Percentiles rank a stretch among this genome's conserved stretches.
These are phyloP conservation scores for Sanghuangporus sanghuang DNA, from an alignment of 1,284 basidiomycete genomes.

Conservation along the genomic window DNA sequence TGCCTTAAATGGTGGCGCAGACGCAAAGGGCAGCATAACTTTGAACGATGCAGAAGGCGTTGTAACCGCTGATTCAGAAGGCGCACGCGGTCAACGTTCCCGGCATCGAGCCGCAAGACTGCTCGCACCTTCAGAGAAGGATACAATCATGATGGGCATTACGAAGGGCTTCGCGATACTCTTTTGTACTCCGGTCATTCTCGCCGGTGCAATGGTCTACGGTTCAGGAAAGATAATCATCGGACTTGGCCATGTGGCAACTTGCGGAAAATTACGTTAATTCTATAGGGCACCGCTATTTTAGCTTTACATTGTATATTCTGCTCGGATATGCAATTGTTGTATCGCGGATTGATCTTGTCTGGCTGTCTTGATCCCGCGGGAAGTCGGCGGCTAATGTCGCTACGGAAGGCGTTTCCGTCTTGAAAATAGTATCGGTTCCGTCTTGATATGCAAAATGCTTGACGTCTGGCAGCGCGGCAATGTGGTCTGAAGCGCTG, in stretches of 20 bases:
- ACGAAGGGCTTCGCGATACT: constrained; percentile 3
- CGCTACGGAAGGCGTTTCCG: too few relatives aligned
- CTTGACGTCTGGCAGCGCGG: not conserved
- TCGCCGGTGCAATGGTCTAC: constrained; percentile 5
- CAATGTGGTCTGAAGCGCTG: too few relatives aligned
- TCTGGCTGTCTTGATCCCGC: too few relatives aligned
- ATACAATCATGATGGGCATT: constrained; percentile 3
- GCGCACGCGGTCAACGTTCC: not conserved
- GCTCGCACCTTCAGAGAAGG: not conserved
- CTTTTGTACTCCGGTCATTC: not conserved
- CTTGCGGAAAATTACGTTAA: not conserved
- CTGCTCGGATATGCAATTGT: too few relatives aligned
- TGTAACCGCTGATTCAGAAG: not conserved
- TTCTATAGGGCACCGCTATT: too few relatives aligned
- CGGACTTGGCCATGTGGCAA: not conserved
- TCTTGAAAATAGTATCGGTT: too few relatives aligned
- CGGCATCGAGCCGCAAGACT: not conserved
- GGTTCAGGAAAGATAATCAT: constrained; percentile 1
- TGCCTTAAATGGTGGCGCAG: not conserved
- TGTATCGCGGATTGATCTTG: too few relatives aligned
- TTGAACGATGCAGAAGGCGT: not conserved
- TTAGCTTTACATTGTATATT: too few relatives aligned
- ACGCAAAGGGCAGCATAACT: not conserved
- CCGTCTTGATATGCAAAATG: not conserved
- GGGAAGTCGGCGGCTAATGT: too few relatives aligned